Evolutionary conservation across 495 filamentous ascomycete genomes (phyloP), one percentile per base, ranked within the genome.

Genomic region (Penicillium longicatenatum): DNA sequence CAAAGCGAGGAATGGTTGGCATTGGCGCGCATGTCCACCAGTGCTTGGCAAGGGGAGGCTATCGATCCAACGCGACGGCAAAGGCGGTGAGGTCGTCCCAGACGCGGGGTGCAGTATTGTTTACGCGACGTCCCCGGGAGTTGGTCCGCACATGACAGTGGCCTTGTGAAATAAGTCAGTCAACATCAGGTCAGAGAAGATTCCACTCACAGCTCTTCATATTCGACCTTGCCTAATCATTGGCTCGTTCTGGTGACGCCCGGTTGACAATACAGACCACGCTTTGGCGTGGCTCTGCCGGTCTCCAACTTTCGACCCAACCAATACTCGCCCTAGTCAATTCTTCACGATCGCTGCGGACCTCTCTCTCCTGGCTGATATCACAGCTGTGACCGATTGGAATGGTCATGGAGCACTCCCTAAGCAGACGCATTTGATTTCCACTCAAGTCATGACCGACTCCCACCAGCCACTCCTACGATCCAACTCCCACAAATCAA

Each of bases 41-140:
- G 44, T 30, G 31, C 31, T 9, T 33, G 31, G 11, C 31, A 11
- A 33, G 31, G 31, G 31, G 6, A 33, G 5, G 35, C 35, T 39
- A n/a, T 39, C n/a, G 14, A 37, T 37, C 44, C 21, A 12, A 46
- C 44, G 44, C 44, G 44, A 47, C 44, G 44, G 44, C 22, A 47
- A 47, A 29, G 44, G 44, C 44, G 44, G 44, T 47, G 44, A 29
- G 44, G 44, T n/a, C 44, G 44, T 47, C 44, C 44, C 22, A 47
- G 22, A 47, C 44, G 44, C 44, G 44, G 21, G 44, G 6, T 8
- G 22, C 44, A 14, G 44, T 2, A n/a, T 47, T 47, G 44, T 47
- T 47, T 47, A 47, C 44, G 44, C 44, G 44, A 47, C 44, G 22
- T 26, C 11, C 44, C 22, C 12, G 2, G 22, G 21, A 47, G 44